phyloP scores from a whole-genome alignment of 2,329 filamentous ascomycete genomes.

The Blumeriella jaapii region DNA sequence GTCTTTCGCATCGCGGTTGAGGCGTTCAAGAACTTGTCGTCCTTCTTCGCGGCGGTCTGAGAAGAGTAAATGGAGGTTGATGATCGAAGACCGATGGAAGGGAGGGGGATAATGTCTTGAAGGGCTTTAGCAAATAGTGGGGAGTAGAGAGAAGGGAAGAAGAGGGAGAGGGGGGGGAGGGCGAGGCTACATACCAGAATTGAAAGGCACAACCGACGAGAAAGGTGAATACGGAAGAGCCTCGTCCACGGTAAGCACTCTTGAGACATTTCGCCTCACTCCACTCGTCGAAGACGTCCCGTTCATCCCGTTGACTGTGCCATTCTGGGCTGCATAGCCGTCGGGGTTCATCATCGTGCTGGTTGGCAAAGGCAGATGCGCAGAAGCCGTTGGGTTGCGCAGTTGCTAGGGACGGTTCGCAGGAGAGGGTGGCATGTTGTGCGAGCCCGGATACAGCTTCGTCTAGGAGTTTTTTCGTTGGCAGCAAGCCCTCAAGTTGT shows the following conservation, averaged over 20 bases:
- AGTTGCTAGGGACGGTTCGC: background rate
- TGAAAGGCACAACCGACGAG: slow-evolving; percentile 68
- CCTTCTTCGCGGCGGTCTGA: slow-evolving; percentile 39
- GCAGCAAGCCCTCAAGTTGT: no score
- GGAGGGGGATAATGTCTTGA: slow-evolving; percentile 54
- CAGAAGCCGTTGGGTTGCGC: no score
- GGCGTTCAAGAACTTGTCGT: slow-evolving; percentile 45
- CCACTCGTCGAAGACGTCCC: slow-evolving; percentile 11
- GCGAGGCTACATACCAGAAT: slow-evolving; percentile 43
- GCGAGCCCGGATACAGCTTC: background rate
- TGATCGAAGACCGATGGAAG: slow-evolving; percentile 42
- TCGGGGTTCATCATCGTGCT: slow-evolving; percentile 25
- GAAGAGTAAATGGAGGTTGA: slow-evolving; percentile 40
- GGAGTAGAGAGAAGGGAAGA: no score
- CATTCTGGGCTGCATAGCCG: slow-evolving; percentile 18
- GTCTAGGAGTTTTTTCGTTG: no score
- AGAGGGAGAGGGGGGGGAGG: no score
- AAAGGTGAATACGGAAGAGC: slow-evolving; percentile 75
- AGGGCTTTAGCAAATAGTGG: slow-evolving; percentile 8
- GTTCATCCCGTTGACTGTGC: slow-evolving; percentile 14
- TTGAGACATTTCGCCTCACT: slow-evolving; percentile 22
- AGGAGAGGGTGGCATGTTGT: slow-evolving; percentile 1
- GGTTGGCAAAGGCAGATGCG: no score
- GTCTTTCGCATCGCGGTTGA: slow-evolving; percentile 59
- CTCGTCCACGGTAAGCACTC: slow-evolving; percentile 54